A percentile compares a stretch with the other conserved stretches of the same genome.
Conservation (phyloP, 2,329 filamentous ascomycete genomes). For the Colletotrichum graminicola region DNA sequence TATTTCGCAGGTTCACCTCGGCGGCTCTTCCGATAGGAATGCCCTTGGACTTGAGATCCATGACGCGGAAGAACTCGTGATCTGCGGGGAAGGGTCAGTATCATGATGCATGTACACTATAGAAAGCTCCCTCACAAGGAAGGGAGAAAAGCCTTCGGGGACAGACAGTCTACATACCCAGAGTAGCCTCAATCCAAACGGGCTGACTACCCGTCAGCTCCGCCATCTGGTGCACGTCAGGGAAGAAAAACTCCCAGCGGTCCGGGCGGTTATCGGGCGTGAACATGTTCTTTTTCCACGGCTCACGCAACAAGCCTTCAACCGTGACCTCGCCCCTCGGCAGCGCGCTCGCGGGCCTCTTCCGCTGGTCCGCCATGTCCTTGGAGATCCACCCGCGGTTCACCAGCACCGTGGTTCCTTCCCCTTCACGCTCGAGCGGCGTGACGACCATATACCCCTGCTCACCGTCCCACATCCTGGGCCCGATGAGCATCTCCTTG, state of each 20-base stretch:
- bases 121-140: not conserved
- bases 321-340: conserved; percentile 80
- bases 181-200: conserved; percentile 96
- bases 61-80: conserved; percentile 81
- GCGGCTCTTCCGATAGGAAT: conserved; percentile 90
- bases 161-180: conserved; percentile 69
- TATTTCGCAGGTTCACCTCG: conserved; percentile 94
- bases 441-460: conserved; percentile 94
- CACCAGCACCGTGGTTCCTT: conserved; percentile 79
- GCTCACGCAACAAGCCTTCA: conserved; percentile 86
- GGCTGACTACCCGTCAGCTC: conserved; percentile 82
- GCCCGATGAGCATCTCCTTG: conserved; percentile 95
- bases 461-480: conserved; percentile 87
- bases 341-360: conserved; percentile 72
- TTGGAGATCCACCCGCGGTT: conserved; percentile 94
- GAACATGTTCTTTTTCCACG: conserved; percentile 98
- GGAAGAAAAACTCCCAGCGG: conserved; percentile 91
- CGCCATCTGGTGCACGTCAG: conserved; percentile 94
- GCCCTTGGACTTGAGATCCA: conserved; percentile 82
- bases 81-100: conserved; percentile 60
- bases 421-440: conserved; percentile 79
- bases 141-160: not conserved
- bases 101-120: conserved; percentile 11
- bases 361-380: conserved; percentile 74
- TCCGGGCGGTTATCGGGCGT: conserved; percentile 91